These are phyloP conservation scores for Saposhnikovia divaricata DNA, from an alignment of 129 eudicot species.

Conservation along the genomic window DNA sequence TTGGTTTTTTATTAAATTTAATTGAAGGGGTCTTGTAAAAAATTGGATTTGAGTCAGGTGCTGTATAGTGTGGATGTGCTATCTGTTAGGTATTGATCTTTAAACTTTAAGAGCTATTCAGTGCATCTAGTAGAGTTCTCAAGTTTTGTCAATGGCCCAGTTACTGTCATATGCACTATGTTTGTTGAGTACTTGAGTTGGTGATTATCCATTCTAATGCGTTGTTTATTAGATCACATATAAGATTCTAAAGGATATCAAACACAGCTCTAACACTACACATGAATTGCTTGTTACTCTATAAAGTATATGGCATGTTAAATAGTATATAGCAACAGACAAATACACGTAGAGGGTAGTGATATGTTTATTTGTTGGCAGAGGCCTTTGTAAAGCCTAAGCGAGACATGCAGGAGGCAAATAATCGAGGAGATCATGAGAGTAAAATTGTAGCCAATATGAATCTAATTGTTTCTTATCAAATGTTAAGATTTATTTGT, in stretches of 20 bases:
- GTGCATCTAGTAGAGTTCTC: not conserved
- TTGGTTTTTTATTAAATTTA: not conserved
- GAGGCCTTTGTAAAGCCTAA: too few species aligned
- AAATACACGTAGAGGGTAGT: too few species aligned
- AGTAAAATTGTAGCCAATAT: too few species aligned
- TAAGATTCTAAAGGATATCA: not conserved
- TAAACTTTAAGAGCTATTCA: not conserved
- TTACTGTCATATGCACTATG: not conserved
- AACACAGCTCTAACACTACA: not conserved
- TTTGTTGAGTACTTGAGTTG: not conserved
- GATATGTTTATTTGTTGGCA: too few species aligned
- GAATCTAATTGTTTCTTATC: too few species aligned
- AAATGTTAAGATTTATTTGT: too few species aligned
- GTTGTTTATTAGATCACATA: not conserved
- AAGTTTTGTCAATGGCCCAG: not conserved
- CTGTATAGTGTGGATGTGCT: not conserved
- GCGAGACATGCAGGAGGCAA: too few species aligned
- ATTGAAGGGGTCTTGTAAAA: not conserved
- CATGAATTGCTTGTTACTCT: not conserved
- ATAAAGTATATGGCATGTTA: not conserved
- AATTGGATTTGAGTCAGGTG: not conserved
- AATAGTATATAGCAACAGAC: too few species aligned
- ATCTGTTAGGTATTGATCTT: not conserved
- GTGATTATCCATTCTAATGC: not conserved
- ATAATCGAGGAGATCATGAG: too few species aligned